These are phyloP conservation scores for Cytospora piceicola DNA, from an alignment of 2,329 filamentous ascomycete genomes.

Conservation along the genomic window DNA sequence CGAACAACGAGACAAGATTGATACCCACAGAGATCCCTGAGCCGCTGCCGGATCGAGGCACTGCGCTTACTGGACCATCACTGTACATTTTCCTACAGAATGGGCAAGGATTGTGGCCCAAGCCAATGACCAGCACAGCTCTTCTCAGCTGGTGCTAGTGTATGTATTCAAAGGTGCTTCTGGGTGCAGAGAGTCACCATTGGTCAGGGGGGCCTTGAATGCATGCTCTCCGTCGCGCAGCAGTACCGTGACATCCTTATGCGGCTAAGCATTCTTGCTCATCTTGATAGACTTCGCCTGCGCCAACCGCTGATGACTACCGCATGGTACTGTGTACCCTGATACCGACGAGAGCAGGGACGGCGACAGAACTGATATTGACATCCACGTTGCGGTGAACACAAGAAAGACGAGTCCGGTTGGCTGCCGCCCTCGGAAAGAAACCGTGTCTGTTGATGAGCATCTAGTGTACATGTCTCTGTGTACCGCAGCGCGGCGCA, in stretches of 20 bases:
- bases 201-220: neutral
- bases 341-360: neutral
- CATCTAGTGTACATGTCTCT: neutral
- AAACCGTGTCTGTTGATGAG: conserved; percentile 3
- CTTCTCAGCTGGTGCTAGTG: conserved; percentile 15
- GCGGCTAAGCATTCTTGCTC: conserved; percentile 6
- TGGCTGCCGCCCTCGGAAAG: conserved; percentile 19
- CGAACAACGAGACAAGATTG: conserved; percentile 14
- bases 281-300: conserved; percentile 5
- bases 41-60: conserved; percentile 11
- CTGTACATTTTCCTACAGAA: neutral
- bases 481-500: conserved; percentile 6
- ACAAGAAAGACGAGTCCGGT: conserved; percentile 17
- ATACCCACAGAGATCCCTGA: conserved; percentile 15
- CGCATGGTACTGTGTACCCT: neutral
- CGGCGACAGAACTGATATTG: conserved; percentile 6
- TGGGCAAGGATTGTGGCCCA: conserved; percentile 20
- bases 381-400: conserved; percentile 22
- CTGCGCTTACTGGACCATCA: conserved; percentile 4
- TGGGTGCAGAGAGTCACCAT: conserved; percentile 12
- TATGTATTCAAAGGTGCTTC: neutral
- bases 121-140: conserved; percentile 15
- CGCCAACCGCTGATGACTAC: neutral
- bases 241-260: conserved; percentile 11
- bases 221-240: neutral